Evolutionary conservation across 345 rosid genomes (phyloP).

Genomic region (Pistacia atlantica): DNA sequence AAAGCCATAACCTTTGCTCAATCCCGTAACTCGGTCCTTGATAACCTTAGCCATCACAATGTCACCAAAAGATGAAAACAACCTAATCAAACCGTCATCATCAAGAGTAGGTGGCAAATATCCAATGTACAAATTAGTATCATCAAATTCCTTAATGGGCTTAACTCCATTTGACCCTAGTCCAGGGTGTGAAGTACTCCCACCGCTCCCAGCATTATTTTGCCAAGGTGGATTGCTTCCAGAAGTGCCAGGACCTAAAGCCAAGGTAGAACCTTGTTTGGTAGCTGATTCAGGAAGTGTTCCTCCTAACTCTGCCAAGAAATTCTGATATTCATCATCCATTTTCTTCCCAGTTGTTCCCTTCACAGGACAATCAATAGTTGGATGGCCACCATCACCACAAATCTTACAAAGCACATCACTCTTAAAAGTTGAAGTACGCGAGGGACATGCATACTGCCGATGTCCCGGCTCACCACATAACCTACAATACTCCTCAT

Average conservation of each 20-base stretch:
- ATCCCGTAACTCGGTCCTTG: conserved; percentile 75
- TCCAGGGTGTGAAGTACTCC: conserved; percentile 74
- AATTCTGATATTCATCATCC: conserved; percentile 99
- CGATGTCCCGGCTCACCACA: conserved; percentile 97
- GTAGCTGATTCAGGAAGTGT: conserved; percentile 87
- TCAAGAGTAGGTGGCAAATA: conserved; percentile 89
- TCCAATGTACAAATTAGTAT: conserved; percentile 89
- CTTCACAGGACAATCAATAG: conserved; percentile 96
- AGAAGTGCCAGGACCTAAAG: conserved; percentile 67
- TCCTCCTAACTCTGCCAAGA: conserved; percentile 91
- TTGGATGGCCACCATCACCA: conserved; percentile 99
- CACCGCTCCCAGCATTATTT: conserved; percentile 51
- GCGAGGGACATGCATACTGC: conserved; percentile 91
- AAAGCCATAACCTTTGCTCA: conserved; percentile 95
- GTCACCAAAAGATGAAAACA: conserved; percentile 87
- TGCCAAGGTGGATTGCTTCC: conserved; percentile 94
- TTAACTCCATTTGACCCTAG: conserved; percentile 64
- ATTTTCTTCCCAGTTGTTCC: conserved; percentile 92
- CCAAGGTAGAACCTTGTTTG: conserved; percentile 65
- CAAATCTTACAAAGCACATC: conserved; percentile 99
- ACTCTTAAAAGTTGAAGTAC: conserved; percentile 88
- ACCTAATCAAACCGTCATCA: conserved; percentile 79
- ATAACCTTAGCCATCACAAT: conserved; percentile 98
- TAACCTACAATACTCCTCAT: conserved; percentile 89
- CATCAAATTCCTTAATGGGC: conserved; percentile 83